Conservation (phyloP, 345 rosid genomes). For the Kernera saxatilis region DNA sequence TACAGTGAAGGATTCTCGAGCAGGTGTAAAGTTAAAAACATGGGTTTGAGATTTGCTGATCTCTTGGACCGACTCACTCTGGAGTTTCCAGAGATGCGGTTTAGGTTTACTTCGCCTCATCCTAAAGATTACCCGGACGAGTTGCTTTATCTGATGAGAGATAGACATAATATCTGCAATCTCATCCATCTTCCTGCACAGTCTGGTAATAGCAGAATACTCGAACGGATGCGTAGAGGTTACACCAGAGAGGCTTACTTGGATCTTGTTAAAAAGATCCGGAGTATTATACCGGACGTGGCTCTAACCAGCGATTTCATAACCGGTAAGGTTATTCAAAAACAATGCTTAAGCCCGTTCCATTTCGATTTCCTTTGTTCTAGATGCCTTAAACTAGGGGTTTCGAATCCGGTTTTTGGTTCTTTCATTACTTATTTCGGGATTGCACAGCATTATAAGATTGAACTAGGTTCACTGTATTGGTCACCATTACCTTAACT, state of each 20-base stretch:
- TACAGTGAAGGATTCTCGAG: conserved; percentile 84
- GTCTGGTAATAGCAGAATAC: conserved; percentile 65
- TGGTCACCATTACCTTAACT: background rate
- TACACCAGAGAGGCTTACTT: conserved; percentile 92
- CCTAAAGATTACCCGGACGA: conserved; percentile 94
- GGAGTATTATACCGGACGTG: conserved; percentile 69
- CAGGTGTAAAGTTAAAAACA: conserved; percentile 64
- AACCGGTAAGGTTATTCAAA: conserved; percentile 46
- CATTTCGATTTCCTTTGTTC: background rate
- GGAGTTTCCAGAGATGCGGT: conserved; percentile 95
- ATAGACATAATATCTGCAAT: conserved; percentile 76
- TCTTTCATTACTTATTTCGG: background rate
- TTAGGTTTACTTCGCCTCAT: conserved; percentile 94
- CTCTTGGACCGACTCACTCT: conserved; percentile 74
- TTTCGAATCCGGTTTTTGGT: background rate
- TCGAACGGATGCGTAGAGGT: conserved; percentile 80
- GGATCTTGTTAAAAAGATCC: conserved; percentile 76
- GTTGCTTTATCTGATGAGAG: conserved; percentile 68
- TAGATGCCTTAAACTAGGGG: background rate
- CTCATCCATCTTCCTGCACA: conserved; percentile 93
- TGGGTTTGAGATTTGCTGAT: conserved; percentile 86
- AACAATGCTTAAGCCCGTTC: background rate
- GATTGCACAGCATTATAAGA: background rate
- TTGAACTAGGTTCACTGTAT: background rate
- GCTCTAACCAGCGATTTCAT: conserved; percentile 92